Conservation (phyloP, 331 rosid genomes). For the Malus hybrid region DNA sequence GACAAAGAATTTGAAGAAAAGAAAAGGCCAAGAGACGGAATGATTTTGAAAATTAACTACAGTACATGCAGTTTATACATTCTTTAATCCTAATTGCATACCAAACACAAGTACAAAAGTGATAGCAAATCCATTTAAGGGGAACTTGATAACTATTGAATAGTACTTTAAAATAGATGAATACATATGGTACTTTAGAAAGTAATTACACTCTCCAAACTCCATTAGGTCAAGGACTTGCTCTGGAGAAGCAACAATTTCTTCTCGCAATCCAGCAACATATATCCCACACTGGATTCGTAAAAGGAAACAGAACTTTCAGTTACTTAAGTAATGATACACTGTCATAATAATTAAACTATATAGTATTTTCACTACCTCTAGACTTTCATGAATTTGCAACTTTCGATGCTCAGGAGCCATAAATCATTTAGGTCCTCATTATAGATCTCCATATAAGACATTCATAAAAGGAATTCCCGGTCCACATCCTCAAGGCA, state of each 20-base stretch:
- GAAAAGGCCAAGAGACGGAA: background rate
- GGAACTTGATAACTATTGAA: background rate
- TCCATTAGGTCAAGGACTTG: slow-evolving; percentile 82
- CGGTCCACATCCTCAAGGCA: slow-evolving; percentile 63
- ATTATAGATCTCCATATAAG: slow-evolving; percentile 94
- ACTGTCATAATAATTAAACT: background rate
- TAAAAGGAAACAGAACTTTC: slow-evolving; percentile 13
- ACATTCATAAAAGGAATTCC: slow-evolving; percentile 94
- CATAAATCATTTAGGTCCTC: slow-evolving; percentile 93
- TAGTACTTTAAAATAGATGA: background rate
- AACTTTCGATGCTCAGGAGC: slow-evolving; percentile 91
- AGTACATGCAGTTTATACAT: slow-evolving; percentile 2
- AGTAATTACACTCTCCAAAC: slow-evolving; percentile 71
- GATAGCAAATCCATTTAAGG: background rate
- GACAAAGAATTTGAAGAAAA: background rate
- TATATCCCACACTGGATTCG: slow-evolving; percentile 75
- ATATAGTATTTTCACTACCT: slow-evolving; percentile 35
- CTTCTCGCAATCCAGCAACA: slow-evolving; percentile 93
- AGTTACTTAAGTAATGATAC: background rate
- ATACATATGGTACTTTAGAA: background rate
- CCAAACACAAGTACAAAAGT: slow-evolving; percentile 2
- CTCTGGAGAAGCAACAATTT: slow-evolving; percentile 86
- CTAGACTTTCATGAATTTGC: slow-evolving; percentile 90
- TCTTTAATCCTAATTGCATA: slow-evolving; percentile 1
- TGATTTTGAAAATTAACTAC: background rate